Percentiles rank a stretch among this genome's conserved stretches.
Evolutionary conservation across 2,329 filamentous ascomycete species (phyloP).

Genomic region (Colletotrichum tropicicola): DNA sequence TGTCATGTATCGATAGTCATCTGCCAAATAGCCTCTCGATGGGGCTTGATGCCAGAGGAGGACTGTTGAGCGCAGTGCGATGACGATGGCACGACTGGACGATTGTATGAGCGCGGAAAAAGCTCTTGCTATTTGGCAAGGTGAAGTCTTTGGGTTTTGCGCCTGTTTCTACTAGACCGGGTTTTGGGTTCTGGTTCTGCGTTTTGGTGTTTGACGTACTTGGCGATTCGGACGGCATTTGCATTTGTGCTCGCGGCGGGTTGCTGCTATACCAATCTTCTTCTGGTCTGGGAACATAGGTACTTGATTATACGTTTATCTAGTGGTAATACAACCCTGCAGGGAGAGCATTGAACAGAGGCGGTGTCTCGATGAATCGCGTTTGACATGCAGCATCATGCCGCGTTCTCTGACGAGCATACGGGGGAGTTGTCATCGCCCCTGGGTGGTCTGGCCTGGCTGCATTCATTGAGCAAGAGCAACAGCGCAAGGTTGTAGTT

Average conservation of each 20-base stretch:
- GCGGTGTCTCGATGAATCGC: background rate
- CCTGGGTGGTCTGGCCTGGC: too few species aligned
- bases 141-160: background rate
- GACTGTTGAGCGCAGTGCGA: slow-evolving; percentile 25
- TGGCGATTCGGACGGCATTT: slow-evolving; percentile 24
- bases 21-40: slow-evolving; percentile 14
- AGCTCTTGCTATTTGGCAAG: slow-evolving; percentile 9
- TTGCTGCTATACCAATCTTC: slow-evolving; percentile 26
- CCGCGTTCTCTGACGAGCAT: too few species aligned
- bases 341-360: slow-evolving; percentile 13
- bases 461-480: too few species aligned
- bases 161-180: slow-evolving; percentile 25
- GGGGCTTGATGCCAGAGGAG: slow-evolving; percentile 26
- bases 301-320: slow-evolving; percentile 26
- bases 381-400: background rate
- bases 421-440: background rate
- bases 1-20: slow-evolving; percentile 26
- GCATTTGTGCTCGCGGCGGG: slow-evolving; percentile 22
- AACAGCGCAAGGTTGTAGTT: background rate
- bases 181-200: slow-evolving; percentile 16
- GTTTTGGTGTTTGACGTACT: slow-evolving; percentile 22
- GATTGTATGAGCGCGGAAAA: slow-evolving; percentile 32
- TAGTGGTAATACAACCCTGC: slow-evolving; percentile 28
- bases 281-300: slow-evolving; percentile 24
- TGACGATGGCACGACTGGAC: slow-evolving; percentile 33